Conservation (phyloP, 495 filamentous ascomycete species). For the Talaromyces nanjingensis region DNA sequence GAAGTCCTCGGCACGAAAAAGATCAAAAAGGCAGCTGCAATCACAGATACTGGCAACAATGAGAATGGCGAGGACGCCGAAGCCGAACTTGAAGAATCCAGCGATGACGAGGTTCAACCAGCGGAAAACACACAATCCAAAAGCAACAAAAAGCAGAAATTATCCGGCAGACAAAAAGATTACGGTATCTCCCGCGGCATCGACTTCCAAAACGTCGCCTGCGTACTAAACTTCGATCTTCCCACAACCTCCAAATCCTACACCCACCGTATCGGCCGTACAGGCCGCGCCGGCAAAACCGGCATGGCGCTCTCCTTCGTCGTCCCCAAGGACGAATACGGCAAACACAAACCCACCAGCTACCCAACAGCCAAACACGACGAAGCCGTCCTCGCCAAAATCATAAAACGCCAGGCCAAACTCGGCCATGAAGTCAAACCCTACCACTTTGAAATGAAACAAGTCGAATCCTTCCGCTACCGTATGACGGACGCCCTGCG, state of each 20-base stretch:
- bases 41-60: background rate
- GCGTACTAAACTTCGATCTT: slow-evolving; percentile 95
- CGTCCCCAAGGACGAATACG: slow-evolving; percentile 68
- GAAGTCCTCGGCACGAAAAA: slow-evolving; percentile 63
- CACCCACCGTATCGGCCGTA: slow-evolving; percentile 90
- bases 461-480: slow-evolving; percentile 89
- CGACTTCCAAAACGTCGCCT: slow-evolving; percentile 92
- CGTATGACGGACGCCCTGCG: slow-evolving; percentile 85
- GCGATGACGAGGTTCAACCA: slow-evolving; percentile 26
- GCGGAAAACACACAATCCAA: slow-evolving; percentile 17
- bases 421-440: slow-evolving; percentile 72
- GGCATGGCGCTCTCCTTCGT: slow-evolving; percentile 96
- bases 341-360: slow-evolving; percentile 83
- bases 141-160: slow-evolving; percentile 56
- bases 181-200: slow-evolving; percentile 90
- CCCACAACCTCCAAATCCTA: slow-evolving; percentile 86
- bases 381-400: slow-evolving; percentile 70
- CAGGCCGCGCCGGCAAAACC: slow-evolving; percentile 78
- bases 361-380: slow-evolving; percentile 68
- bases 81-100: slow-evolving; percentile 21
- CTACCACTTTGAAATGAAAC: slow-evolving; percentile 90
- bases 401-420: slow-evolving; percentile 63
- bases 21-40: slow-evolving; percentile 4
- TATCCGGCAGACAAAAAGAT: slow-evolving; percentile 62
- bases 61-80: slow-evolving; percentile 10